phyloP scores from a whole-genome alignment of 352 stramenopile species.

The Phytophthora syringae region DNA sequence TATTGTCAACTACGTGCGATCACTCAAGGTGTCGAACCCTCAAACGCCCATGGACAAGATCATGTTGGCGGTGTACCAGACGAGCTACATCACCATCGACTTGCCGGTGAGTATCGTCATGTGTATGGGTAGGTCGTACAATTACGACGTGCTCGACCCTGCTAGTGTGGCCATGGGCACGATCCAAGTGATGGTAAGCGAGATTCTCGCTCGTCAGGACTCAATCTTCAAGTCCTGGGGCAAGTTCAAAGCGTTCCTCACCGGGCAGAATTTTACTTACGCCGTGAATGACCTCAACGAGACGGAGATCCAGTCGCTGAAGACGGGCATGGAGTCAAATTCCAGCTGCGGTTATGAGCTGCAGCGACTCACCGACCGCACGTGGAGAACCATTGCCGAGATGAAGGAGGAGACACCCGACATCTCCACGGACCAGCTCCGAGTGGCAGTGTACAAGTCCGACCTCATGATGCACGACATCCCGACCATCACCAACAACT shows the following conservation, averaged over 20 bases:
- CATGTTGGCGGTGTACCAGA: constrained; percentile 38
- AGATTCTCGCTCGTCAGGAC: constrained; percentile 32
- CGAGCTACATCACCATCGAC: constrained; percentile 44
- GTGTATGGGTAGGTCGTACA: constrained; percentile 33
- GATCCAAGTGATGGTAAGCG: constrained; percentile 27
- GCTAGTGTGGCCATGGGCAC: constrained; percentile 33
- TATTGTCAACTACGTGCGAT: constrained; percentile 40
- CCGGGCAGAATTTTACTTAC: constrained; percentile 33
- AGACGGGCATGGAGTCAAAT: constrained; percentile 37
- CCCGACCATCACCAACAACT: constrained; percentile 41
- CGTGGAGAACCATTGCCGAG: constrained; percentile 35
- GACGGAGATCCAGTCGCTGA: constrained; percentile 44
- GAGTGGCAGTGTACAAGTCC: constrained; percentile 32
- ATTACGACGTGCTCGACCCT: constrained; percentile 31
- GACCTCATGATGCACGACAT: constrained; percentile 43
- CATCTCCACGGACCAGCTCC: constrained; percentile 22
- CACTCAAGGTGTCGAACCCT: constrained; percentile 30
- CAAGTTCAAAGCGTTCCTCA: constrained; percentile 37
- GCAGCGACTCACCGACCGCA: constrained; percentile 38
- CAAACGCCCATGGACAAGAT: constrained; percentile 25
- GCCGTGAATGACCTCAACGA: constrained; percentile 41
- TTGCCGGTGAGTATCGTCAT: constrained; percentile 39
- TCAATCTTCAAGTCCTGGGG: constrained; percentile 26
- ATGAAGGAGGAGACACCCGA: constrained; percentile 29
- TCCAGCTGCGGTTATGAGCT: constrained; percentile 47